These are phyloP conservation scores for Plasmodium fragile DNA, from an alignment of 169 alveolate species.

Conservation along the genomic window DNA sequence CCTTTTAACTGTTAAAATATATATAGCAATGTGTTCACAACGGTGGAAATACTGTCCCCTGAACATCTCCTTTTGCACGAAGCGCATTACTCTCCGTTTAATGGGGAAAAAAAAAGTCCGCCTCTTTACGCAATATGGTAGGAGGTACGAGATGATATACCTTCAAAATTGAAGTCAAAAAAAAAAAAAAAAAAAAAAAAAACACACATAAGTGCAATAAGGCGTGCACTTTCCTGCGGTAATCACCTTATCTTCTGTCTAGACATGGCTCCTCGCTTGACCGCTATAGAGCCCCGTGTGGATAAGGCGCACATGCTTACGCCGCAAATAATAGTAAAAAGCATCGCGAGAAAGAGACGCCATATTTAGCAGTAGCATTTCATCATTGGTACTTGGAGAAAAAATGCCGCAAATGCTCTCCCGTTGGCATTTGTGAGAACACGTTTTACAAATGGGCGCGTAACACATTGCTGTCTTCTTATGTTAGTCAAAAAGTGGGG, in stretches of 20 bases:
- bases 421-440: background rate
- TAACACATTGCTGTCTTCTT: background rate
- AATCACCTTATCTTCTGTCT: background rate
- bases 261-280: background rate
- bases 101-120: background rate
- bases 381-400: background rate
- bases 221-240: background rate
- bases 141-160: background rate
- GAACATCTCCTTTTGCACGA: background rate
- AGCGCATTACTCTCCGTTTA: background rate
- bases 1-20: background rate
- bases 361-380: background rate
- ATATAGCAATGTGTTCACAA: background rate
- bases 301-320: background rate
- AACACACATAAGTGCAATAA: background rate
- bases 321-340: background rate
- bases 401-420: background rate
- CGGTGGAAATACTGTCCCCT: background rate
- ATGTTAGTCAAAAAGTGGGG: background rate
- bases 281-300: background rate
- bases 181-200: constrained; percentile 1
- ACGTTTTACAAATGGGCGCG: background rate
- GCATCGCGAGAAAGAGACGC: background rate
- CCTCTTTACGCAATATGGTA: background rate
- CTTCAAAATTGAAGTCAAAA: background rate